Percentiles rank a stretch among this genome's conserved stretches.
Conservation (phyloP, 2,329 filamentous ascomycete genomes). For the Raffaelea albimanens region DNA sequence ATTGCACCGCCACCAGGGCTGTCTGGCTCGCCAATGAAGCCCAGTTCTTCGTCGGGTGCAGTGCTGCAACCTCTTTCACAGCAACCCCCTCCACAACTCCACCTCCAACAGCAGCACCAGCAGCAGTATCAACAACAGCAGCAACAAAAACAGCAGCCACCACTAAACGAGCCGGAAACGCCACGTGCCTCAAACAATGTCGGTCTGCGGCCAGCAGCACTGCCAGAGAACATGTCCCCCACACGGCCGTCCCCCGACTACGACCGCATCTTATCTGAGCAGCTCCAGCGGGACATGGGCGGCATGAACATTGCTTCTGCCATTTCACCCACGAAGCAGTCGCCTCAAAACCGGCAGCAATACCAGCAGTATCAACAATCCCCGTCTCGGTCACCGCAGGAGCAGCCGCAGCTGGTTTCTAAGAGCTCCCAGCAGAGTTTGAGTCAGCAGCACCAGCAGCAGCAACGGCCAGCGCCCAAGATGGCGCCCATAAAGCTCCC, state of each 20-base stretch:
- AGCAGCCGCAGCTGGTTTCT: slow-evolving; percentile 22
- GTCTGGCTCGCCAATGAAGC: slow-evolving; percentile 44
- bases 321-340: slow-evolving; percentile 12
- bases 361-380: slow-evolving; percentile 6
- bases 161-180: slow-evolving; percentile 12
- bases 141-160: slow-evolving; percentile 24
- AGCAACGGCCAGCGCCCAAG: slow-evolving; percentile 28
- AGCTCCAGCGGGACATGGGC: slow-evolving; percentile 54
- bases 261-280: slow-evolving; percentile 49
- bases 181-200: slow-evolving; percentile 13
- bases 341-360: slow-evolving; percentile 1
- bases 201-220: slow-evolving; percentile 25
- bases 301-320: slow-evolving; percentile 40
- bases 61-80: not conserved
- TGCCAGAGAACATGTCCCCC: slow-evolving; percentile 30
- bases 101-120: slow-evolving; percentile 14
- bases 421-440: slow-evolving; percentile 25
- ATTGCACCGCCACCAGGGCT: slow-evolving; percentile 46
- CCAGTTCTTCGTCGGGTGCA: not conserved
- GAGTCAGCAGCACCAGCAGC: slow-evolving; percentile 24
- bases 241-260: slow-evolving; percentile 47
- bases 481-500: slow-evolving; percentile 33
- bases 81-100: too few relatives aligned
- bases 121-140: slow-evolving; percentile 10
- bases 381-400: slow-evolving; percentile 10